Percentiles rank a stretch among this genome's conserved stretches.
phyloP scores from a whole-genome alignment of 2,329 filamentous ascomycete species.

The Ophiostoma novo-ulmi region DNA sequence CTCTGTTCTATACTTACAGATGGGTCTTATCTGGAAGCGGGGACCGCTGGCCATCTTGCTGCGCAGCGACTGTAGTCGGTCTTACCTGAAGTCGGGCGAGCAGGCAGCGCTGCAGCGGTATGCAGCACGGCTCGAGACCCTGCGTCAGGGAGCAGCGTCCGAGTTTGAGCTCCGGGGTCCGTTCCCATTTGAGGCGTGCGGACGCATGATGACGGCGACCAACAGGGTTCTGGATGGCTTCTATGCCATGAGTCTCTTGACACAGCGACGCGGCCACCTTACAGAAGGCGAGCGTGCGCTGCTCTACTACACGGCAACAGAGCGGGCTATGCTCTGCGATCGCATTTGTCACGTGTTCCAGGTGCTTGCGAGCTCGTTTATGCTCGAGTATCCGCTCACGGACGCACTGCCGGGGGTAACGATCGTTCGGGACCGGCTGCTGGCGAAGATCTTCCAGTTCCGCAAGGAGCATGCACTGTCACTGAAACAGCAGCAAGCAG shows the following conservation, averaged over 20 bases:
- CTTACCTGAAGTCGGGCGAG: constrained; percentile 84
- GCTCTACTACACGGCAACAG: constrained; percentile 69
- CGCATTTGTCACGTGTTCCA: constrained; percentile 83
- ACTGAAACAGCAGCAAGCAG: neutral
- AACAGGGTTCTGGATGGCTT: constrained; percentile 86
- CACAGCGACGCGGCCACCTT: constrained; percentile 69
- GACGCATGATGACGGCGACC: constrained; percentile 71
- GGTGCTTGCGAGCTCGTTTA: constrained; percentile 87
- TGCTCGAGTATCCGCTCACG: constrained; percentile 87
- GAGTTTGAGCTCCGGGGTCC: constrained; percentile 87
- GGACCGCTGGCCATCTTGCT: constrained; percentile 75
- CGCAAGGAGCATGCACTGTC: constrained; percentile 56
- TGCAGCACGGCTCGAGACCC: constrained; percentile 64
- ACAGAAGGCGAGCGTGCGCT: constrained; percentile 77
- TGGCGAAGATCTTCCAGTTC: constrained; percentile 85
- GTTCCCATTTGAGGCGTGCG: constrained; percentile 71
- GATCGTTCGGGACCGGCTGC: constrained; percentile 70
- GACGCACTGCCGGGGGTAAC: constrained; percentile 82
- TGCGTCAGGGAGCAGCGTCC: constrained; percentile 66
- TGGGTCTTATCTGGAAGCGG: constrained; percentile 94
- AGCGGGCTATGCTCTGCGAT: constrained; percentile 75
- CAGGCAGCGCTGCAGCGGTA: constrained; percentile 84
- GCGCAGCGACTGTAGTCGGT: constrained; percentile 51
- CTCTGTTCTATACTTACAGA: constrained; percentile 85
- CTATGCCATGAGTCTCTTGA: constrained; percentile 91